A percentile compares a stretch with the other conserved stretches of the same genome.
These are phyloP conservation scores for Aspergillus neoniger DNA, from an alignment of 2,329 filamentous ascomycete species.

Conservation along the genomic window DNA sequence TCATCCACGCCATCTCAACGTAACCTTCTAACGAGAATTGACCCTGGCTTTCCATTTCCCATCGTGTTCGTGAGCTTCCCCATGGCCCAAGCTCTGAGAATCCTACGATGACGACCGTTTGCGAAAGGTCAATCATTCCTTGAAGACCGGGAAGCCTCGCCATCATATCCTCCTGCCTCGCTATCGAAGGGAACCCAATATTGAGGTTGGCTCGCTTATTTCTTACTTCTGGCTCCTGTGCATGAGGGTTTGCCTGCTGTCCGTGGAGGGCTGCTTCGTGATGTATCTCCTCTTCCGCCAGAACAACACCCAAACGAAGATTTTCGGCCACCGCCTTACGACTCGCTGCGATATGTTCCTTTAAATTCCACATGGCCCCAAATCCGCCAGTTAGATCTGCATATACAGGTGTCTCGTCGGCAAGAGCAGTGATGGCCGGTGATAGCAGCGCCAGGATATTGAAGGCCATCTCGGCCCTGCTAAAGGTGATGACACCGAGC, in stretches of 20 bases:
- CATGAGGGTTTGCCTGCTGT: neutral
- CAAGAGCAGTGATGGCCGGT: slow-evolving; percentile 31
- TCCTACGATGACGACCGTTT: slow-evolving; percentile 43
- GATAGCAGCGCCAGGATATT: slow-evolving; percentile 42
- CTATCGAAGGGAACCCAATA: slow-evolving; percentile 13
- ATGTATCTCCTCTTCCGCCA: slow-evolving; percentile 24
- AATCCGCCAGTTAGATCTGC: slow-evolving; percentile 46
- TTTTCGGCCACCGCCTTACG: slow-evolving; percentile 22
- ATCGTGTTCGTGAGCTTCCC: slow-evolving; percentile 96
- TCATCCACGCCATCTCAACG: slow-evolving; percentile 99
- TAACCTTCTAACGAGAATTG: slow-evolving; percentile 96
- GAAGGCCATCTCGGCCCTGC: slow-evolving; percentile 45
- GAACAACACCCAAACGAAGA: slow-evolving; percentile 23
- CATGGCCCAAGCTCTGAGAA: slow-evolving; percentile 64
- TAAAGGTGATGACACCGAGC: slow-evolving; percentile 44
- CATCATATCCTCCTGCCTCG: neutral
- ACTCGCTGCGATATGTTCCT: slow-evolving; percentile 23
- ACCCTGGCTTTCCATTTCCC: slow-evolving; percentile 98
- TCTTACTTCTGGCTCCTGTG: neutral
- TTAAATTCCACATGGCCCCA: slow-evolving; percentile 31
- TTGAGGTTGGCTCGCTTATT: slow-evolving; percentile 13
- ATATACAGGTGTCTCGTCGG: slow-evolving; percentile 38
- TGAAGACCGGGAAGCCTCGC: slow-evolving; percentile 17
- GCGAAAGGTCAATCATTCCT: slow-evolving; percentile 44
- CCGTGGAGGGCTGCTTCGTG: slow-evolving; percentile 10